A percentile compares a stretch with the other conserved stretches of the same genome.
These are phyloP conservation scores for Pythium phragmiticola DNA, from an alignment of 352 stramenopile species.

Conservation along the genomic window DNA sequence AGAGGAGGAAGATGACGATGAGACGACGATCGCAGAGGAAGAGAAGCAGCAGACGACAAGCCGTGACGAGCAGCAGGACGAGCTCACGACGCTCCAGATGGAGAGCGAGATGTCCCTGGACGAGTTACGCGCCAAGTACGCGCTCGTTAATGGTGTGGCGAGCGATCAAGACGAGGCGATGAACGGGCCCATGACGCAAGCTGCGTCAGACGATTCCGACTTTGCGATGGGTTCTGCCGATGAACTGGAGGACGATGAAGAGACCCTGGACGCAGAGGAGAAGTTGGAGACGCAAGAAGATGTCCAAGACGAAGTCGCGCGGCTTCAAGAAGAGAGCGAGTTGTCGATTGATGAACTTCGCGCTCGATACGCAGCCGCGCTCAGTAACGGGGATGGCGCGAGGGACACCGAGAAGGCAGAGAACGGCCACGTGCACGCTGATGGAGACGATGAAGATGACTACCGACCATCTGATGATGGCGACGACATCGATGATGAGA, in stretches of 20 bases:
- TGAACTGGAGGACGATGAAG: constrained; percentile 79
- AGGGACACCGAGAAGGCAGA: constrained; percentile 15
- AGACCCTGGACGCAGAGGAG: constrained; percentile 87
- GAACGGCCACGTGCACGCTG: constrained; percentile 19
- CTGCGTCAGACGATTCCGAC: constrained; percentile 34
- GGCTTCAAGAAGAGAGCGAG: constrained; percentile 88
- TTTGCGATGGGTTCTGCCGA: constrained; percentile 25
- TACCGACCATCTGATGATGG: constrained; percentile 37
- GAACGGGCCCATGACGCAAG: constrained; percentile 29
- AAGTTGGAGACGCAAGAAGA: constrained; percentile 30
- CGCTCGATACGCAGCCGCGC: constrained; percentile 35
- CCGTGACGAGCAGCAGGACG: constrained; percentile 32
- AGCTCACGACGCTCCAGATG: constrained; percentile 61
- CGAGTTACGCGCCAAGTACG: constrained; percentile 74
- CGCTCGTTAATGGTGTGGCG: constrained; percentile 21
- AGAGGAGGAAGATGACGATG: constrained; percentile 48
- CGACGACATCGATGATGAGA: constrained; percentile 80
- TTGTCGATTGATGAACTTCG: constrained; percentile 89
- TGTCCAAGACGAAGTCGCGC: constrained; percentile 77
- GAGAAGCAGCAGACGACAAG: constrained; percentile 2
- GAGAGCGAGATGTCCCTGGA: constrained; percentile 85
- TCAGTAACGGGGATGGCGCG: neutral
- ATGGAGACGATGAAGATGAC: constrained; percentile 30
- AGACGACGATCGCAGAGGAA: constrained; percentile 36
- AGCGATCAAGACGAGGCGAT: constrained; percentile 17